Base-by-base conservation (phyloP, 169 alveolate genomes). In the Cystoisospora suis region DNA sequence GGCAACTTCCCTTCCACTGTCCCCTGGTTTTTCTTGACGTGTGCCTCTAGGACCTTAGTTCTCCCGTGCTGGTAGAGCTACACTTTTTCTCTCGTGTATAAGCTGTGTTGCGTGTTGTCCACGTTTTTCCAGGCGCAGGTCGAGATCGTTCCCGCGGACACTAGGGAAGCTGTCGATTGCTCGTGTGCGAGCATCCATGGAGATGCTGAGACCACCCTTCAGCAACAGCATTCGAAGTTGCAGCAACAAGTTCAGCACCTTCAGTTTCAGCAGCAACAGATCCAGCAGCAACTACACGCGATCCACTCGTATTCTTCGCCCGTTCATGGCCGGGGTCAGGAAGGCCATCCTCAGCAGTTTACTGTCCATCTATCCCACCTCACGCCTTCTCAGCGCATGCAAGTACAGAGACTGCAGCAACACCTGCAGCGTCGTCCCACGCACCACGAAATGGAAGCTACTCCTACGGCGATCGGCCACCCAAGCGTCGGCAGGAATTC, bases 281-380 rank as follows among this genome's bases (percentile, higher is more conserved):
- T 65, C 46, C 79, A 65, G 2, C 79, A 65, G 44, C 79, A 65
- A 44, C 79, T 65, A 3, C 79, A 65, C 79, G 12, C 36, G 15
- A 65, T 65, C 0, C 79, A 65, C 17, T 34, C 15, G 9, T 34
- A 0, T 44, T 34, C 15, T 0, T 38, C 46, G 44, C 17, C 79
- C 29, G 23, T 65, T 15, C 32, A n/a, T 20, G 79, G 79, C 42
- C 79, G 36, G 27, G 38, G 79, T 7, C 46, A 65, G 6, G 29
- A 27, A 12, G 46, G 36, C 46, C 29, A 40, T 20, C 79, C 79
- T 65, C 79, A n/a, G 79, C 79, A 65, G 42, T 65, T 65, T 12
- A 65, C 79, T 27, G 79, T 65, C 36, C 79, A 65, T 44, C 79
- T 65, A 12, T 65, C 79, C 36, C 79, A 65, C 79, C 79, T 65